Percentiles rank a stretch among this genome's conserved stretches.
Conservation (phyloP, 257 asterid genomes). For the Solanum chaucha region DNA sequence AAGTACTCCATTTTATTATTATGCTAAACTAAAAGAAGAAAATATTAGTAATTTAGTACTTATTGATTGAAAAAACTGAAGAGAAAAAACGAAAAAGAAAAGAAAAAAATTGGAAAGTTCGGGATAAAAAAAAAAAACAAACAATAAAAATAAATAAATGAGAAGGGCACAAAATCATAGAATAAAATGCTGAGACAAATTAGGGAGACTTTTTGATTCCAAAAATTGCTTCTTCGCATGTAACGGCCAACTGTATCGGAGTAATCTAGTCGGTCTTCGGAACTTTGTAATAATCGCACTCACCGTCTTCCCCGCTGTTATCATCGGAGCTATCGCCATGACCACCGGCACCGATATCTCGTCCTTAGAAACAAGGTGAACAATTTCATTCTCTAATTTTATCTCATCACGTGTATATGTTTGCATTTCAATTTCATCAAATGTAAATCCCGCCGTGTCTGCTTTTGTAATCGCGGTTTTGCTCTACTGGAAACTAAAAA, state of each 20-base stretch:
- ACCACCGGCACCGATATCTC: constrained; percentile 34
- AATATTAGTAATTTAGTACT: not conserved
- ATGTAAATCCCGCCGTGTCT: not conserved
- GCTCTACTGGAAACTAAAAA: not conserved
- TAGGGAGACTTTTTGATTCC: not conserved
- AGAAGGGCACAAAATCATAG: not conserved
- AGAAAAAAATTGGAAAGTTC: not conserved
- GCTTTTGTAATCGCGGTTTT: not conserved
- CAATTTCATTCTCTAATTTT: not conserved
- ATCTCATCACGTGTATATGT: not conserved
- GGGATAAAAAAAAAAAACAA: not conserved
- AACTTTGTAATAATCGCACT: not conserved
- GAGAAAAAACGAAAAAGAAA: not conserved
- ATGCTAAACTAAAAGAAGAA: not conserved
- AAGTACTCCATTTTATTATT: too few relatives aligned
- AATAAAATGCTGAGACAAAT: not conserved
- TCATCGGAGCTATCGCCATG: constrained; percentile 23
- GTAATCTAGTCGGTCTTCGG: not conserved
- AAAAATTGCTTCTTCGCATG: not conserved
- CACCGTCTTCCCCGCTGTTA: not conserved
- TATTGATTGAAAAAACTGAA: not conserved
- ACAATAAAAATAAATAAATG: too few relatives aligned
- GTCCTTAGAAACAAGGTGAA: constrained; percentile 52
- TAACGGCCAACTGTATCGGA: not conserved
- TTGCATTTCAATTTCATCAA: not conserved